These are phyloP conservation scores for Cladosporium sp. DNA, from an alignment of 2,329 filamentous ascomycete genomes.

Conservation along the genomic window DNA sequence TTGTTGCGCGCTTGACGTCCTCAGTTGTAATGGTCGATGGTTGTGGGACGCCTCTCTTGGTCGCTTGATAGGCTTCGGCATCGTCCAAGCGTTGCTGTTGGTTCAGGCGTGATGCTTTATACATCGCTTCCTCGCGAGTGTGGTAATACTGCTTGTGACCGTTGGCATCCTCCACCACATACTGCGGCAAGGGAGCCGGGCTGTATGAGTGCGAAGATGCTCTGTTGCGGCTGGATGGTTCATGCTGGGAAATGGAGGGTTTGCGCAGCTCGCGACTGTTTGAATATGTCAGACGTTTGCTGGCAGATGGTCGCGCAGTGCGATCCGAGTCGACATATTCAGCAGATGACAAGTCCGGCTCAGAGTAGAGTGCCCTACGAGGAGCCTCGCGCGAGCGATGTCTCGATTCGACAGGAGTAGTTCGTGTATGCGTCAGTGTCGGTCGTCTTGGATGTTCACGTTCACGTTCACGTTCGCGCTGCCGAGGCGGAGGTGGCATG, in stretches of 20 bases:
- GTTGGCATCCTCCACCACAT: conserved; percentile 24
- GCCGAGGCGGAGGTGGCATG: conserved; percentile 17
- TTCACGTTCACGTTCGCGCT: neutral
- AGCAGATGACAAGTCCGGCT: conserved; percentile 8
- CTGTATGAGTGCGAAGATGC: conserved; percentile 13
- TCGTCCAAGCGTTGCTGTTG: conserved; percentile 18
- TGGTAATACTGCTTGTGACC: conserved; percentile 25
- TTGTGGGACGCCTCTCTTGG: conserved; percentile 18
- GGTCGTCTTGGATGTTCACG: conserved; percentile 13
- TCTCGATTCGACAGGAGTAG: neutral
- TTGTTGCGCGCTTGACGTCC: conserved; percentile 22
- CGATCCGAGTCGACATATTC: conserved; percentile 26
- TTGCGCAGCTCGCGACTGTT: conserved; percentile 26
- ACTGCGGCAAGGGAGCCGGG: conserved; percentile 25
- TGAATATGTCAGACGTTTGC: conserved; percentile 18
- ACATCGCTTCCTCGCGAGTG: conserved; percentile 21
- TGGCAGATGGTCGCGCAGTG: conserved; percentile 20
- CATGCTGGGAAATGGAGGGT: conserved; percentile 29
- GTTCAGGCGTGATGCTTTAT: conserved; percentile 14
- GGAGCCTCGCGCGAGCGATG: conserved; percentile 6
- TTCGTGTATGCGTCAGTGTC: conserved; percentile 10
- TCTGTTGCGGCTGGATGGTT: conserved; percentile 20
- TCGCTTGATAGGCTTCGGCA: conserved; percentile 26
- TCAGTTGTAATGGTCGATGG: conserved; percentile 25
- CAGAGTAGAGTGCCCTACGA: conserved; percentile 18